Conservation (phyloP, 805 yeast species). For the Candida montana region DNA sequence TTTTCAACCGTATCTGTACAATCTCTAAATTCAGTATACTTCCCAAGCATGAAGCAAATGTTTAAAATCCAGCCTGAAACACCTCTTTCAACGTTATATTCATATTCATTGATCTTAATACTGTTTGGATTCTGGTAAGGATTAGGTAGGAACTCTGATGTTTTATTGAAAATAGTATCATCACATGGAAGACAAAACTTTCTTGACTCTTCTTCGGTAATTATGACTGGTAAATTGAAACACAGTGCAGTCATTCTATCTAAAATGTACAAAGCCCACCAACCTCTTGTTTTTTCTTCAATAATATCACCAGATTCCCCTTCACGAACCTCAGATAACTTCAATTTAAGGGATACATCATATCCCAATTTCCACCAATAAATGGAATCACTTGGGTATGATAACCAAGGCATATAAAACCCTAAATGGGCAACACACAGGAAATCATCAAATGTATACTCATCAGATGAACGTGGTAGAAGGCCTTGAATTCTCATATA, state of each 20-base stretch:
- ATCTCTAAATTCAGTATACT: constrained; percentile 19
- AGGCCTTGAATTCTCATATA: constrained; percentile 17
- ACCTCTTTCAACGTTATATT: constrained; percentile 25
- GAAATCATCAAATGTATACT: constrained; percentile 19
- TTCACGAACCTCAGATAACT: constrained; percentile 7
- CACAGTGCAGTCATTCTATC: constrained; percentile 35
- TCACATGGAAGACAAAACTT: constrained; percentile 30
- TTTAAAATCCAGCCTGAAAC: constrained; percentile 36
- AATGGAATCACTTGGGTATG: constrained; percentile 21
- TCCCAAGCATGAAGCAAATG: constrained; percentile 29
- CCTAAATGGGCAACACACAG: constrained; percentile 18
- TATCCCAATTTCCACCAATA: constrained; percentile 23
- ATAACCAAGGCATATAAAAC: constrained; percentile 23
- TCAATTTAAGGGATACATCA: constrained; percentile 8
- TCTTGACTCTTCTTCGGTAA: constrained; percentile 28
- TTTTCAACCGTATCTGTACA: constrained; percentile 1
- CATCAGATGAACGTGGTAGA: constrained; percentile 7
- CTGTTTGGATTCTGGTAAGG: constrained; percentile 28
- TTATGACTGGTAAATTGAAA: constrained; percentile 29
- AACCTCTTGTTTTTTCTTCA: constrained; percentile 35
- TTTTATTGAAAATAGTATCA: constrained; percentile 29
- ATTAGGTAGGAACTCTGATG: constrained; percentile 20
- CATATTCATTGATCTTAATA: constrained; percentile 21
- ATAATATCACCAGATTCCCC: constrained; percentile 23
- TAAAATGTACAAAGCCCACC: constrained; percentile 38